Evolutionary conservation across 345 rosid species (phyloP), one percentile per base, ranked within the genome.

Genomic region (Citrus inodora): DNA sequence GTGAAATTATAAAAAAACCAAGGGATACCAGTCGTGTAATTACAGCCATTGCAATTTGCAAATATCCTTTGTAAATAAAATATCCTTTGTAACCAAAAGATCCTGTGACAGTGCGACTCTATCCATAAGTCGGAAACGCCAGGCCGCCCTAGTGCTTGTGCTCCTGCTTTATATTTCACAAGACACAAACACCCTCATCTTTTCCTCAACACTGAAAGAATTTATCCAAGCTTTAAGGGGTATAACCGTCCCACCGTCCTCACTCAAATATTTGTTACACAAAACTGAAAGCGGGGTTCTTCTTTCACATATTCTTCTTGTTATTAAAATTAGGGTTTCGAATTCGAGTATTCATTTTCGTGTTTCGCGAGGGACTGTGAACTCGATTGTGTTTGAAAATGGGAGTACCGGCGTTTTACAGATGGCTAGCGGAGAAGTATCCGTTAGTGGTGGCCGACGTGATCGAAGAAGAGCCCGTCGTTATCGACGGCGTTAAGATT

Each of bases 401-500:
- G 98, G 98, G 98, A 78, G 99, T 96, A 21, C 99, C 98, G 19
- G 89, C 99, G 35, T 94, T 96, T 87, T 96, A 94, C 87, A 87
- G 87, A 28, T 96, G 99, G 99, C 78, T 96, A 71, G 92, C 97
- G 64, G 95, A 96, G 91, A 94, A 87, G 83, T 92, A 94, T 84
- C 94, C 98, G 33, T 74, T 89, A 76, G 87, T 89, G 73, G 82
- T 92, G 71, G 93, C 88, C 73, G 92, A 96, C 60, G 99, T 85
- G 17, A 83, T 90, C n/a, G 99, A 96, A 87, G 98, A 94, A 81
- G 97, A 90, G 65, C 83, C 98, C 0, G 90, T 89, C 30, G 90
- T 84, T 16, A 84, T 89, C 74, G 88, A 89, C 21, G 95, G 91
- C 70, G 89, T 83, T 74, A 78, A 83, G 74, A 80, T 94, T 76